A percentile compares a stretch with the other conserved stretches of the same genome.
phyloP scores from a whole-genome alignment of 192 early-diverging fungal genomes.

The Linnemannia elongata region DNA sequence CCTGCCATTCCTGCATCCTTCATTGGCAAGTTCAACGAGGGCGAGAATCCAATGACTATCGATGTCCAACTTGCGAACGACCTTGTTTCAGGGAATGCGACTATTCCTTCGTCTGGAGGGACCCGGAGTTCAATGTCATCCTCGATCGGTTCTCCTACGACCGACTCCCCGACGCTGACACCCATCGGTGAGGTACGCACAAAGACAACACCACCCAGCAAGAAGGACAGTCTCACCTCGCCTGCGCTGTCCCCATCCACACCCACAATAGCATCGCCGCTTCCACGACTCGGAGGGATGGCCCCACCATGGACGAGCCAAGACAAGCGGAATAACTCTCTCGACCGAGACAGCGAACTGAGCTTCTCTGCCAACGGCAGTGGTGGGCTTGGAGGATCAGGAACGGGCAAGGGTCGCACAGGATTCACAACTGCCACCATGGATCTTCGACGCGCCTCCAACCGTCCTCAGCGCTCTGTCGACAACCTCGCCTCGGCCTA shows the following conservation, averaged over 20 bases:
- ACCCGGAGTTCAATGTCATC: slow-evolving; percentile 28
- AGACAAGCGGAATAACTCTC: neutral
- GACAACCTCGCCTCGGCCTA: slow-evolving; percentile 48
- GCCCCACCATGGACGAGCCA: slow-evolving; percentile 12
- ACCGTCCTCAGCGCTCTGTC: slow-evolving; percentile 38
- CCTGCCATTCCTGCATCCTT: neutral
- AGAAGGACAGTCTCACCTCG: neutral
- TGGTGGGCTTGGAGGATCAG: neutral
- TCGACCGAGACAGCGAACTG: slow-evolving; percentile 8
- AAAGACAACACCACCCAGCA: neutral
- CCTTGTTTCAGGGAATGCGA: neutral
- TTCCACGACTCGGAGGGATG: neutral
- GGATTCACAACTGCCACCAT: slow-evolving; percentile 27
- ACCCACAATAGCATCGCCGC: neutral
- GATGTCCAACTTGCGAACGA: slow-evolving; percentile 34
- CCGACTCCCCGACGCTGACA: slow-evolving; percentile 5
- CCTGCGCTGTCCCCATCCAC: slow-evolving; percentile 11
- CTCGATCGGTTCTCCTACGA: slow-evolving; percentile 23
- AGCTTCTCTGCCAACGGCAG: neutral
- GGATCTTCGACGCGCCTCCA: slow-evolving; percentile 23
- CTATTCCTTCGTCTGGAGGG: slow-evolving; percentile 1
- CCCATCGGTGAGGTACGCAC: neutral
- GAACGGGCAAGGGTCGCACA: neutral
- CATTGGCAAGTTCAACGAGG: neutral
- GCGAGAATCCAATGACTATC: slow-evolving; percentile 1